Evolutionary conservation across 2,329 filamentous ascomycete genomes (phyloP).

Genomic region (Rutstroemia sp.): DNA sequence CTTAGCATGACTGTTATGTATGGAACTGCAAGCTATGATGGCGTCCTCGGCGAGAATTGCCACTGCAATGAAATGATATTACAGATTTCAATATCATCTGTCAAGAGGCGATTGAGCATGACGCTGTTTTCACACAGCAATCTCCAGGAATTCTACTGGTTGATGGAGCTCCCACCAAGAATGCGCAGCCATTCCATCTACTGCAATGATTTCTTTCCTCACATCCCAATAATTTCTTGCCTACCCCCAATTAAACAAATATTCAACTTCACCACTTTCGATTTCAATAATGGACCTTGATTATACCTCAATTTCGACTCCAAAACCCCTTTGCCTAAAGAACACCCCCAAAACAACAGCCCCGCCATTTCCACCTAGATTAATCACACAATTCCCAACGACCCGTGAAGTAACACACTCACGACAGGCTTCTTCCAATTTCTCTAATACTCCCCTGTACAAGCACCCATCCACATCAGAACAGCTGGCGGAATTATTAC

Average conservation of each 20-base stretch:
- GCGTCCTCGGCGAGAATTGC: too few species aligned
- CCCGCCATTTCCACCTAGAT: not conserved
- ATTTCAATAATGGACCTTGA: not conserved
- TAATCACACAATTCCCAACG: not conserved
- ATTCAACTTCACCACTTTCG: too few species aligned
- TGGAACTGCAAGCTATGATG: not conserved
- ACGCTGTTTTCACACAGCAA: too few species aligned
- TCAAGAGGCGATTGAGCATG: too few species aligned
- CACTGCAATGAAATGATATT: too few species aligned
- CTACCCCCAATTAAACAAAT: not conserved
- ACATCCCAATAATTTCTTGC: not conserved
- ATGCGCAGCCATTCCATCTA: not conserved
- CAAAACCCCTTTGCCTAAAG: not conserved
- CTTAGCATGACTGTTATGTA: not conserved
- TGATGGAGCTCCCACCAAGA: not conserved
- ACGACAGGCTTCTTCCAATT: not conserved
- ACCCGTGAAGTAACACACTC: not conserved
- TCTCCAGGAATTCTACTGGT: too few species aligned
- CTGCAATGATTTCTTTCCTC: not conserved
- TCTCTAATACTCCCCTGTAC: not conserved
- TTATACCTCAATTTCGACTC: not conserved
- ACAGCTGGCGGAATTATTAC: slow-evolving; percentile 1
- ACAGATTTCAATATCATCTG: too few species aligned
- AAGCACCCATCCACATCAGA: not conserved
- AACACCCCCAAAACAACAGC: not conserved